Conservation (phyloP, 2,329 filamentous ascomycete species). For the Aspergillus aculeatus region DNA sequence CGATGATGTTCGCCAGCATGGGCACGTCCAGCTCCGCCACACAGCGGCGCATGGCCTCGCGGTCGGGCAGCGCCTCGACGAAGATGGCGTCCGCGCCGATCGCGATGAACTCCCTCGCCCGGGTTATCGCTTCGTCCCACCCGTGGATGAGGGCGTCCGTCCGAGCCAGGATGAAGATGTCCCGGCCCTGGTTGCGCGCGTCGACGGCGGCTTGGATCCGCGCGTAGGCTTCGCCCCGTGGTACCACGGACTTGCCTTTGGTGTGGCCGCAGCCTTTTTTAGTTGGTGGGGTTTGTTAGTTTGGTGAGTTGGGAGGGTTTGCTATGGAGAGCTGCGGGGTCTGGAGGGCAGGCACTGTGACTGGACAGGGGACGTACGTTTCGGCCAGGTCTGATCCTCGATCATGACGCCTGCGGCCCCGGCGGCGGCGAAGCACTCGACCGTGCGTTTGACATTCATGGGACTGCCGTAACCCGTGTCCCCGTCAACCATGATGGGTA, state of each 20-base stretch:
- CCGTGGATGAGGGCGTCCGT: slow-evolving; percentile 42
- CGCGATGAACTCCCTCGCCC: slow-evolving; percentile 43
- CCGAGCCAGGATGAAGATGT: slow-evolving; percentile 49
- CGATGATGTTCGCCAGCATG: slow-evolving; percentile 47
- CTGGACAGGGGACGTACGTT: slow-evolving; percentile 33
- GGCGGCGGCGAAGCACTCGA: slow-evolving; percentile 45
- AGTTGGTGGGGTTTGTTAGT: neutral
- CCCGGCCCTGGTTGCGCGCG: slow-evolving; percentile 45
- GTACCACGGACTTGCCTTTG: slow-evolving; percentile 49
- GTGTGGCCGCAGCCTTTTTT: slow-evolving; percentile 47
- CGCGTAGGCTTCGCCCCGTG: slow-evolving; percentile 47
- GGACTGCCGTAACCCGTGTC: slow-evolving; percentile 52
- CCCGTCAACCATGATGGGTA: slow-evolving; percentile 49
- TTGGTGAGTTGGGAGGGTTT: neutral
- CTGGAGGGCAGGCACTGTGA: too few relatives aligned
- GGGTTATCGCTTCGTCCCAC: slow-evolving; percentile 47
- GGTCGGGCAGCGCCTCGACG: slow-evolving; percentile 47
- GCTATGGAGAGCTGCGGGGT: neutral
- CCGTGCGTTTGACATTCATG: slow-evolving; percentile 49
- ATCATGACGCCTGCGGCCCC: slow-evolving; percentile 44
- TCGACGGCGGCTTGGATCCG: slow-evolving; percentile 49
- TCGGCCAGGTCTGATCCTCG: slow-evolving; percentile 52
- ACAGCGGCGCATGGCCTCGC: slow-evolving; percentile 43
- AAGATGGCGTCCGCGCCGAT: slow-evolving; percentile 50
- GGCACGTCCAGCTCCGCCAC: slow-evolving; percentile 41